These are phyloP conservation scores for Candida anglica DNA, from an alignment of 805 yeast genomes.

Conservation along the genomic window DNA sequence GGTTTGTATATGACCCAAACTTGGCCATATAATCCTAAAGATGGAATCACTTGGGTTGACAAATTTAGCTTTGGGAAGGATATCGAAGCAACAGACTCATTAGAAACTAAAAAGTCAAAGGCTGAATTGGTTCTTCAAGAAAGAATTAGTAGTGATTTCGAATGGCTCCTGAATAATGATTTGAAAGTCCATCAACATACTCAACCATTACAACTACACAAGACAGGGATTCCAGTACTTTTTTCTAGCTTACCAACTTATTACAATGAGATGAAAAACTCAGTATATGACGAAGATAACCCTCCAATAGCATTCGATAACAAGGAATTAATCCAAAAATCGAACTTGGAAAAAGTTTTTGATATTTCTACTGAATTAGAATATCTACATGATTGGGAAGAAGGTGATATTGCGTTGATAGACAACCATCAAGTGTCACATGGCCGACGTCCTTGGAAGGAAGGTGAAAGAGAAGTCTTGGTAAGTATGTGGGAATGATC, in stretches of 20 bases:
- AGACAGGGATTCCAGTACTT: not conserved
- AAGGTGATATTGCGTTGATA: conserved; percentile 29
- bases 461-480: conserved; percentile 23
- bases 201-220: not conserved
- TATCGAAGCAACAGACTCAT: too few relatives aligned
- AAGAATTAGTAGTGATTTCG: not conserved
- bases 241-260: not conserved
- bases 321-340: not conserved
- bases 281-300: not conserved
- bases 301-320: not conserved
- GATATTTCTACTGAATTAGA: conserved; percentile 10
- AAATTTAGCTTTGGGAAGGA: too few relatives aligned
- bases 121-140: not conserved
- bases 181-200: not conserved
- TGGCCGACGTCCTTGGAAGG: conserved; percentile 25
- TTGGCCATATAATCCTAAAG: too few relatives aligned
- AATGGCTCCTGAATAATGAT: not conserved
- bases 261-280: not conserved
- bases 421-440: conserved; percentile 32
- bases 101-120: too few relatives aligned
- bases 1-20: too few relatives aligned
- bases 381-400: conserved; percentile 25
- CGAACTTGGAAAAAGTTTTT: conserved; percentile 6
- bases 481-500: too few relatives aligned
- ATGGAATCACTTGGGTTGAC: too few relatives aligned